A percentile compares a stretch with the other conserved stretches of the same genome.
These are phyloP conservation scores for Sclerotinia spermophila DNA, from an alignment of 2,329 filamentous ascomycete genomes.

Conservation along the genomic window DNA sequence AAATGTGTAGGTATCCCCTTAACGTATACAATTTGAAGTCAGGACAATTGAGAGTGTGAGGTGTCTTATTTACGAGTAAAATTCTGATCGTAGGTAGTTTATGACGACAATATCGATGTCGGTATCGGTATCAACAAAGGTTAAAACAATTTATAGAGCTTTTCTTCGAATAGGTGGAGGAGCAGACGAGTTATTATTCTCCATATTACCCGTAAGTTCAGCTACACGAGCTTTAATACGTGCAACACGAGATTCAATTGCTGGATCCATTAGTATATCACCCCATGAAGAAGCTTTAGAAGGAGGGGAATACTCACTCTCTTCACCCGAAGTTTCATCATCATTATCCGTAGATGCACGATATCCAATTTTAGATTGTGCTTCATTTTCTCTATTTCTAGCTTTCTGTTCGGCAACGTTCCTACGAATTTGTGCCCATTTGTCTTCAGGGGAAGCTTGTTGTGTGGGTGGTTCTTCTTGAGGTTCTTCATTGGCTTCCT, in stretches of 20 bases:
- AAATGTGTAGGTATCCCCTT: background rate
- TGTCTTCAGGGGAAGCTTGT: slow-evolving; percentile 51
- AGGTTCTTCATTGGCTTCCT: slow-evolving; percentile 36
- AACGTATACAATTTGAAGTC: background rate
- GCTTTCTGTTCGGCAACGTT: slow-evolving; percentile 82
- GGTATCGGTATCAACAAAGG: background rate
- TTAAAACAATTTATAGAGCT: background rate
- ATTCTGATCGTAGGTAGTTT: background rate
- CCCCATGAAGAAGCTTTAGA: background rate
- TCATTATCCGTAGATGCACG: slow-evolving; percentile 61
- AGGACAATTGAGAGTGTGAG: background rate
- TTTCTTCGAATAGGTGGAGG: slow-evolving; percentile 21
- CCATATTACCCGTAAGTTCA: slow-evolving; percentile 84
- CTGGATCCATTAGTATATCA: slow-evolving; percentile 45
- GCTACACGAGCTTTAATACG: slow-evolving; percentile 97
- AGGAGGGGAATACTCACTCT: slow-evolving; percentile 61
- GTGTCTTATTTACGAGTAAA: background rate
- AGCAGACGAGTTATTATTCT: slow-evolving; percentile 38
- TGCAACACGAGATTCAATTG: slow-evolving; percentile 92
- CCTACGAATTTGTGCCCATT: slow-evolving; percentile 94
- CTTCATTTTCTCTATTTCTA: slow-evolving; percentile 60
- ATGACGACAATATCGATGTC: background rate
- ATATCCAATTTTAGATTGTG: slow-evolving; percentile 53
- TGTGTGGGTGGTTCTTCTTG: slow-evolving; percentile 29
- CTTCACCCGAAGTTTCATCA: slow-evolving; percentile 90